Base-by-base conservation (phyloP, 495 filamentous ascomycete genomes). In the Aspergillus funiculosus region DNA sequence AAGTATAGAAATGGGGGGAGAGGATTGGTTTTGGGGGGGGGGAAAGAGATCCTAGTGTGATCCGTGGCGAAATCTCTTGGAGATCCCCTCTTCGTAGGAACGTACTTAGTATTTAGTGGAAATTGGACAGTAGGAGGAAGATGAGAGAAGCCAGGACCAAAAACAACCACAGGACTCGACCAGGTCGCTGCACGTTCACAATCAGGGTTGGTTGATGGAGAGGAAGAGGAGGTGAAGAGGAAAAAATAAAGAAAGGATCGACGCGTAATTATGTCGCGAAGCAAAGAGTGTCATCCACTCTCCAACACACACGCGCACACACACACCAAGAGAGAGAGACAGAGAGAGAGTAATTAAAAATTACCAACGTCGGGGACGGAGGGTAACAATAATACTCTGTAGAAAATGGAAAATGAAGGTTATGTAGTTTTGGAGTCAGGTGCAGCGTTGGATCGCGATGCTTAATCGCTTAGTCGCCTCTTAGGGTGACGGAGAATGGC, bases 391-490 rank as follows among this genome's bases (percentile, higher is more conserved):
- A 28, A 46, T 15, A 51, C 22, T 53, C 29, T 56, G 46, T 48
- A 47, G 39, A 53, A 44, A 14, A 21, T 46, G 13, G 55, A 49
- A 60, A 48, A 48, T 47, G 39, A 52, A 64, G 46, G 45, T 43
- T 41, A 46, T 50, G 42, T 39, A 41, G 43, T 39, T 21, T 54
- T 48, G 52, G 50, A 43, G 54, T 13, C 28, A 54, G 51, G 14
- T 46, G 64, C 53, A 60, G 48, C 63, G 60, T 54, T 63, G 68
- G 61, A 64, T 61, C 61, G 61, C 58, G 63, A 68, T 69, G 66
- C 66, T 73, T 71, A 71, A 69, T 69, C 54, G 58, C 55, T 70
- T 69, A 72, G 66, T 66, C 63, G 60, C 60, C 61, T 60, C 57
- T 69, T 68, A 66, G 61, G 62, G 57, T 58, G 54, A 53, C 60